These are phyloP conservation scores for Cyclocybe aegerita DNA, from an alignment of 768 basidiomycete species.

Conservation along the genomic window DNA sequence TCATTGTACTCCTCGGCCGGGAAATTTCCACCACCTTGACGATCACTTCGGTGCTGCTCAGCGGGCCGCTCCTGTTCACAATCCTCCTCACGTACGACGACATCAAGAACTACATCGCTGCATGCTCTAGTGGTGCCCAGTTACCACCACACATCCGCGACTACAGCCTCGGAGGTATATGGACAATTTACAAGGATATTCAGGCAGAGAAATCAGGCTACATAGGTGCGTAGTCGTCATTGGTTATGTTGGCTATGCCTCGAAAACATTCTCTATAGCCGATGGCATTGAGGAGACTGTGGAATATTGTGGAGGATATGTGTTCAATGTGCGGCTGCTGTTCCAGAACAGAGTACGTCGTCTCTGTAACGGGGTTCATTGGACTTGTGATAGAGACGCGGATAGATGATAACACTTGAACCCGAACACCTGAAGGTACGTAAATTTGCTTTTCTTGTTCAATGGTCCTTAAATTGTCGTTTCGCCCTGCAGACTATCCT, in stretches of 20 bases:
- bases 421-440: conserved; percentile 1
- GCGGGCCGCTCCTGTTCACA: conserved; percentile 7
- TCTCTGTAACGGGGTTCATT: conserved; percentile 16
- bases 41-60: conserved; percentile 1
- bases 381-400: conserved; percentile 33
- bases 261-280: conserved; percentile 5
- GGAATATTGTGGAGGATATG: conserved; percentile 19
- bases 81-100: conserved; percentile 4
- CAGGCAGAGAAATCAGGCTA: conserved; percentile 26
- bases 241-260: conserved; percentile 9
- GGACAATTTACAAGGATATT: conserved; percentile 4
- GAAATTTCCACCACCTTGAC: background rate
- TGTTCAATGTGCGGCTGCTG: conserved; percentile 14
- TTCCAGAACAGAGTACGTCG: conserved; percentile 16
- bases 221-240: conserved; percentile 22
- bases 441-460: background rate
- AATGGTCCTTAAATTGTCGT: background rate
- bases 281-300: conserved; percentile 21
- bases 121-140: conserved; percentile 8
- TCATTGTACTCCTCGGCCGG: background rate
- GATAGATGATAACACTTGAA: background rate
- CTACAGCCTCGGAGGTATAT: conserved; percentile 12
- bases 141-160: conserved; percentile 11
- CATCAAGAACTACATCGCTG: conserved; percentile 8
- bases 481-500: conserved; percentile 7